These are phyloP conservation scores for Hymenoscyphus occultus DNA, from an alignment of 2,329 filamentous ascomycete genomes.

Conservation along the genomic window DNA sequence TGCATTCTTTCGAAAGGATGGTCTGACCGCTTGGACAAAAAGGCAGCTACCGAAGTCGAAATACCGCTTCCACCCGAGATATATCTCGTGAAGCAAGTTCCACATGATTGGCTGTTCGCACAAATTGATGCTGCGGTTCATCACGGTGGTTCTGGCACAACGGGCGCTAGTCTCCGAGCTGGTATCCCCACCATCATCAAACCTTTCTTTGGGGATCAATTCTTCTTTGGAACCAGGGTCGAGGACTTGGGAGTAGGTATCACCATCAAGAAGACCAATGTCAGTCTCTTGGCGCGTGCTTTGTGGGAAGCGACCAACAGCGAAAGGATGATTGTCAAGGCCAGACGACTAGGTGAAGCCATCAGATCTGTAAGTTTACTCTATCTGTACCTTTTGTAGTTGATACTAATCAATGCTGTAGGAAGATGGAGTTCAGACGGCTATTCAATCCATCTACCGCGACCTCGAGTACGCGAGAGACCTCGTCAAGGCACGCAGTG, in stretches of 20 bases:
- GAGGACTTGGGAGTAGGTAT: conserved; percentile 93
- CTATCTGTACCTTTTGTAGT: neutral
- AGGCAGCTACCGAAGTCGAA: conserved; percentile 51
- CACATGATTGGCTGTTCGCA: conserved; percentile 93
- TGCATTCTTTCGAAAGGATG: conserved; percentile 96
- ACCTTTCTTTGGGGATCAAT: conserved; percentile 97
- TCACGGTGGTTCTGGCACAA: conserved; percentile 92
- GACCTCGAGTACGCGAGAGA: conserved; percentile 90
- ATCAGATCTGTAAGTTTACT: conserved; percentile 70
- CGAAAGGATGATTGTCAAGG: conserved; percentile 87
- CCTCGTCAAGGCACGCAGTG: conserved; percentile 66
- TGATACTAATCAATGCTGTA: conserved; percentile 42
- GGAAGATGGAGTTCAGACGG: conserved; percentile 87
- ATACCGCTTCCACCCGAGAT: conserved; percentile 76
- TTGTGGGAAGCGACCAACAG: conserved; percentile 90
- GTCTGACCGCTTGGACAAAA: conserved; percentile 76
- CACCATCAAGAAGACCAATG: conserved; percentile 83
- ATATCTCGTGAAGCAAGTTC: conserved; percentile 81
- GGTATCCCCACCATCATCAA: conserved; percentile 93
- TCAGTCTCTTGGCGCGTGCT: conserved; percentile 78
- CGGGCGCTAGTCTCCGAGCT: conserved; percentile 84
- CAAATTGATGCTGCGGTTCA: conserved; percentile 94
- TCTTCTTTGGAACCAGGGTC: conserved; percentile 87
- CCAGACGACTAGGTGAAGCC: conserved; percentile 74
- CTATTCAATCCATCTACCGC: conserved; percentile 89